Evolutionary conservation across 2,329 filamentous ascomycete genomes (phyloP), one percentile per base, ranked within the genome.

Genomic region (Fusarium denticulatum): DNA sequence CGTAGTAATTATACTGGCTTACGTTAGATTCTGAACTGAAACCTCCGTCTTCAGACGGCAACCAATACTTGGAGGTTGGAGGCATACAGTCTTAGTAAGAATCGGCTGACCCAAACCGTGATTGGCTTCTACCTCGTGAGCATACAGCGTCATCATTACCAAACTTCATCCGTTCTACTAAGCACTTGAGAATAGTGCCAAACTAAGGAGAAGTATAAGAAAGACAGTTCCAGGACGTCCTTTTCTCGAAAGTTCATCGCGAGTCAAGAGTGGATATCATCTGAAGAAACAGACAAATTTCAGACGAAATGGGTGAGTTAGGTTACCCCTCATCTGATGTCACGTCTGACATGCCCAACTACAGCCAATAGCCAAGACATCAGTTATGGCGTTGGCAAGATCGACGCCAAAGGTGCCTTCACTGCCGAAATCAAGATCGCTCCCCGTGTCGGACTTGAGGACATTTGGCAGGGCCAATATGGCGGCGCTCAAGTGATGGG

Each of bases 401-500:
- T 76, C 6, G 28, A 69, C 3, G 72, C 60, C 6, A 20, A 65
- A 39, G 74, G 59, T 3, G 74, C 74, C 13, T 76, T 76, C 39
- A 73, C 72, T 0, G 60, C 74, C 6, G 74, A 76, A 43, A 76
- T 76, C 16, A 60, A 34, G 4, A 69, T 76, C 18, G 43, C 52
- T 0, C 40, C 58, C 0, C 66, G 74, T 3, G 50, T 76, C 10
- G 64, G 59, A 1, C 61, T 76, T 7, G 56, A 73, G 16, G 74
- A 76, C 11, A 14, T 76, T 2, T 76, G 72, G 74, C 65, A 67
- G 1, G 24, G 73, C 1, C 74, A 76, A n/a, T 71, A 75, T 11
- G 43, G 32, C 0, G 64, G 66, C 3, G 73, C 74, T 18, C 72
- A 73, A 16, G 40, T 69, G 0, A 76, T 76, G 74, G 74, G 62